Evolutionary conservation across 495 filamentous ascomycete species (phyloP).

Genomic region (Pyronema omphalodes): DNA sequence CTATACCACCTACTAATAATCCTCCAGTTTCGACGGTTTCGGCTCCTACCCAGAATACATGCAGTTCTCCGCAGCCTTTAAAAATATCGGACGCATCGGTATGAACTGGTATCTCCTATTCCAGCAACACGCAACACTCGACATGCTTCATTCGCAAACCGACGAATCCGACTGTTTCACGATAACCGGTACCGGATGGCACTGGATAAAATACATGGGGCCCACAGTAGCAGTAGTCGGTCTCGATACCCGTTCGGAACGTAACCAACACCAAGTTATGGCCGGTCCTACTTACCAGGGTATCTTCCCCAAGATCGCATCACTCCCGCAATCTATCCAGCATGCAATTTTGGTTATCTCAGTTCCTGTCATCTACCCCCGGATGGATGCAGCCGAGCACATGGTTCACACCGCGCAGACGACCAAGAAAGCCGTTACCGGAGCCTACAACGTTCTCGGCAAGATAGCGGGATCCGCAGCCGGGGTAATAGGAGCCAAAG

Average conservation of each 20-base stretch:
- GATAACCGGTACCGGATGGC: conserved; percentile 90
- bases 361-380: conserved; percentile 78
- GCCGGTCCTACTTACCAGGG: conserved; percentile 95
- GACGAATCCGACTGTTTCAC: conserved; percentile 88
- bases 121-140: conserved; percentile 91
- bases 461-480: conserved; percentile 88
- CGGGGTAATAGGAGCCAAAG: conserved; percentile 84
- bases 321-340: conserved; percentile 79
- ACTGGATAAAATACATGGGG: conserved; percentile 91
- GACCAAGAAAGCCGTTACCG: conserved; percentile 87
- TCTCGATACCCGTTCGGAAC: conserved; percentile 75
- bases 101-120: conserved; percentile 99
- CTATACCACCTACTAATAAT: conserved; percentile 8
- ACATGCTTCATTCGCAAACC: conserved; percentile 70
- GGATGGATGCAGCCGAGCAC: conserved; percentile 75
- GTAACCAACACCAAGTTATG: conserved; percentile 79
- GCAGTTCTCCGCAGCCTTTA: conserved; percentile 93
- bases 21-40: conserved; percentile 77
- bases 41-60: conserved; percentile 96
- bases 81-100: conserved; percentile 92
- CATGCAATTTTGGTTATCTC: conserved; percentile 92
- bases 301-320: conserved; percentile 84
- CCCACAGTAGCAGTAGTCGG: conserved; percentile 81
- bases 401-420: conserved; percentile 81
- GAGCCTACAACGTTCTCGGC: conserved; percentile 82